Percentiles rank a stretch among this genome's conserved stretches.
These are phyloP conservation scores for Syzygium oleosum DNA, from an alignment of 345 rosid genomes.

Conservation along the genomic window DNA sequence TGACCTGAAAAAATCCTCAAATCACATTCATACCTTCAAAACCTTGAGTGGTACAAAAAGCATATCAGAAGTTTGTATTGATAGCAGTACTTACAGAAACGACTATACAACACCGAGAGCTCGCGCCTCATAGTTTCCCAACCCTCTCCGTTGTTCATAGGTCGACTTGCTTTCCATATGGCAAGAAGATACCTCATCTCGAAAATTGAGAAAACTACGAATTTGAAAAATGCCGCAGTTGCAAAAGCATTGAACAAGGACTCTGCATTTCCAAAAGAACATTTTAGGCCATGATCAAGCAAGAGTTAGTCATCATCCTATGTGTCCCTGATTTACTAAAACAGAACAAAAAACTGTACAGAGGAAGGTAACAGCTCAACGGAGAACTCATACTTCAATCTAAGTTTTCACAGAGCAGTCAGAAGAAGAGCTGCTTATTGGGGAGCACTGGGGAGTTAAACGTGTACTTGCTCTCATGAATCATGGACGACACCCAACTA, in stretches of 20 bases:
- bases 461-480: neutral
- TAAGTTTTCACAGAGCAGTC: neutral
- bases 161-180: slow-evolving; percentile 95
- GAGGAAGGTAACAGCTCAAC: neutral
- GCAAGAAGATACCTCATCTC: slow-evolving; percentile 99
- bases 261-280: slow-evolving; percentile 41
- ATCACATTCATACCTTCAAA: neutral
- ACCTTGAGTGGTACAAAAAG: neutral
- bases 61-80: neutral
- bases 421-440: neutral
- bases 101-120: slow-evolving; percentile 89
- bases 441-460: neutral
- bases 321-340: slow-evolving; percentile 4
- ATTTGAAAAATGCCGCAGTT: slow-evolving; percentile 98
- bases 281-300: neutral
- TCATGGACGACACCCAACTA: neutral
- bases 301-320: neutral
- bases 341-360: neutral
- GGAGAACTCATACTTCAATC: neutral
- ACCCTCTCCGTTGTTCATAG: slow-evolving; percentile 87
- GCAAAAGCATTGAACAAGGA: slow-evolving; percentile 98
- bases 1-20: neutral
- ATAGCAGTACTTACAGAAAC: slow-evolving; percentile 72
- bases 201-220: slow-evolving; percentile 93
- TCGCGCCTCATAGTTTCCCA: slow-evolving; percentile 98